phyloP scores from a whole-genome alignment of 2,329 filamentous ascomycete species.

The Phoma herbarum region DNA sequence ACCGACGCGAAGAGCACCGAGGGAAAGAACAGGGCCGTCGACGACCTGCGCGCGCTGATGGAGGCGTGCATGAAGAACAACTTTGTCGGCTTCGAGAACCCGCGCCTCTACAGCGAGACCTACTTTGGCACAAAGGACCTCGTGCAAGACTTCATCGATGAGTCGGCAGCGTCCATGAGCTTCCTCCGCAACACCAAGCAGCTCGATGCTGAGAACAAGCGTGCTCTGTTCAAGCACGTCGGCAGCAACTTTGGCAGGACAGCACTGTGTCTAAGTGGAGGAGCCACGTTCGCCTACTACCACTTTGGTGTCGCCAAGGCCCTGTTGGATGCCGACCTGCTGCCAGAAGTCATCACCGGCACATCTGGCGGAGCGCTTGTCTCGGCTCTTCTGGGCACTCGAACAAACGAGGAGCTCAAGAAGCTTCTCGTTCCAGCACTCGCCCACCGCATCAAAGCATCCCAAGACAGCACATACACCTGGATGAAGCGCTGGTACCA shows the following conservation, averaged over 20 bases:
- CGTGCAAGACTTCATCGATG: conserved; percentile 89
- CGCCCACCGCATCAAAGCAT: conserved; percentile 84
- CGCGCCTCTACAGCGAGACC: conserved; percentile 93
- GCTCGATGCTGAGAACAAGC: conserved; percentile 76
- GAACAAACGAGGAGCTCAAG: conserved; percentile 91
- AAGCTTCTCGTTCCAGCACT: conserved; percentile 84
- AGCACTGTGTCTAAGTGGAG: conserved; percentile 90
- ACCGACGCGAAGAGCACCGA: conserved; percentile 24
- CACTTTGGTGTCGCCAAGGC: conserved; percentile 94
- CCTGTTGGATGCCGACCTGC: conserved; percentile 81
- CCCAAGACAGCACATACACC: conserved; percentile 75
- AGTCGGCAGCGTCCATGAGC: conserved; percentile 74
- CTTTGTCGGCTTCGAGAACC: conserved; percentile 93
- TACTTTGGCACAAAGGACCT: conserved; percentile 98
- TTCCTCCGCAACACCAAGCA: conserved; percentile 74
- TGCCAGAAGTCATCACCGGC: conserved; percentile 95
- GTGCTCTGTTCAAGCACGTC: conserved; percentile 83
- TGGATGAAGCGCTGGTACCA: conserved; percentile 89
- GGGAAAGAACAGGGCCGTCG: conserved; percentile 62
- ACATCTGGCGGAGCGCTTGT: conserved; percentile 94
- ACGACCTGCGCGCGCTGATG: conserved; percentile 79
- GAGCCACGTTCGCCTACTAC: conserved; percentile 95
- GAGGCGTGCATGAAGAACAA: conserved; percentile 98
- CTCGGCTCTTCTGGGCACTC: conserved; percentile 84
- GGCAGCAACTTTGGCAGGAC: conserved; percentile 92